phyloP scores from a whole-genome alignment of 2,329 filamentous ascomycete species.

The Stylonectria norvegica region DNA sequence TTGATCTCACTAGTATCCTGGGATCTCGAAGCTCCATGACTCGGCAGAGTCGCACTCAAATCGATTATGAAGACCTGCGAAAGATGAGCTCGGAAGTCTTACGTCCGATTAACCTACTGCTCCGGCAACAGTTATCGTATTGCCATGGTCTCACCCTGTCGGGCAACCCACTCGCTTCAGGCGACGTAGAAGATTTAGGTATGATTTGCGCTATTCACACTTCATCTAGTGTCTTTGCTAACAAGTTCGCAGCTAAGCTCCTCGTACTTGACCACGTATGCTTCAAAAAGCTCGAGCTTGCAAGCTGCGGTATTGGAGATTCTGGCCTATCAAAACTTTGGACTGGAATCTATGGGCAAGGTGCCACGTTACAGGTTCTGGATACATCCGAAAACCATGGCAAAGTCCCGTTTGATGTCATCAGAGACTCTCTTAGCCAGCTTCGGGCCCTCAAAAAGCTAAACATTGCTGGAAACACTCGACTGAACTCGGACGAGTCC shows the following conservation, averaged over 20 bases:
- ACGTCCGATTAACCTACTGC: slow-evolving; percentile 47
- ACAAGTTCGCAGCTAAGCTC: slow-evolving; percentile 29
- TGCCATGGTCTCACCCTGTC: slow-evolving; percentile 51
- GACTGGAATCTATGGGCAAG: slow-evolving; percentile 44
- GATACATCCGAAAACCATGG: slow-evolving; percentile 54
- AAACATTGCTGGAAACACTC: slow-evolving; percentile 50
- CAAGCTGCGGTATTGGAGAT: slow-evolving; percentile 51
- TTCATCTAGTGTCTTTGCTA: not conserved
- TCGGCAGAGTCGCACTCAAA: slow-evolving; percentile 21
- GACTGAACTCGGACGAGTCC: slow-evolving; percentile 42
- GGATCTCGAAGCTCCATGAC: slow-evolving; percentile 25
- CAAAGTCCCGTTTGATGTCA: slow-evolving; percentile 45
- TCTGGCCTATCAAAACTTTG: slow-evolving; percentile 46
- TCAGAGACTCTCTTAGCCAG: slow-evolving; percentile 43
- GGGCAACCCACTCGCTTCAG: slow-evolving; percentile 45
- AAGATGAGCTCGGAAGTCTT: slow-evolving; percentile 40
- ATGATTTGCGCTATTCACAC: slow-evolving; percentile 9
- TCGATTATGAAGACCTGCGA: slow-evolving; percentile 19
- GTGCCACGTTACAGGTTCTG: slow-evolving; percentile 44
- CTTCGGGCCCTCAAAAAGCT: slow-evolving; percentile 45
- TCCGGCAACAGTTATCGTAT: slow-evolving; percentile 43
- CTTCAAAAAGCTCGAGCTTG: slow-evolving; percentile 48
- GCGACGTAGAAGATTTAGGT: slow-evolving; percentile 50
- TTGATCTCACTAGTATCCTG: slow-evolving; percentile 48
- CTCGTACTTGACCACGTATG: slow-evolving; percentile 35